Conservation (phyloP, 1,284 basidiomycete genomes). For the Rhodotorula mucilaginosa region DNA sequence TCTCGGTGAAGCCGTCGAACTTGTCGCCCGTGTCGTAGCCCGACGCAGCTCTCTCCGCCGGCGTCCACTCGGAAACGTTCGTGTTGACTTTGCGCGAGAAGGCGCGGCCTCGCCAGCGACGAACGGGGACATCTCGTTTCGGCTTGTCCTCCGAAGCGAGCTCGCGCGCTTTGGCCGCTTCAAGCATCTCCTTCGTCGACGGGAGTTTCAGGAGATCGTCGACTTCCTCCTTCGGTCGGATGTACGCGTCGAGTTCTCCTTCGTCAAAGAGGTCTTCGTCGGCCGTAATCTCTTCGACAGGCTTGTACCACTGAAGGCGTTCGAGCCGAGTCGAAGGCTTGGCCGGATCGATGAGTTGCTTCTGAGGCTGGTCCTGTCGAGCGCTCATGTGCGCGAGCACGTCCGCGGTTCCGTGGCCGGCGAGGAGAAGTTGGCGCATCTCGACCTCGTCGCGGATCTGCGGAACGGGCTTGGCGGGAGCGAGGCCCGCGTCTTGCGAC, state of each 20-base stretch:
- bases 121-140: background rate
- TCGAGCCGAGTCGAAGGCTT: slow-evolving; percentile 41
- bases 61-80: background rate
- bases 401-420: slow-evolving; percentile 5
- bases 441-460: background rate
- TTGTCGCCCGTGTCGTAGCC: background rate
- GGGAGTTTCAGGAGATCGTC: slow-evolving; percentile 47
- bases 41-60: background rate
- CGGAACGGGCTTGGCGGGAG: background rate
- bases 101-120: background rate
- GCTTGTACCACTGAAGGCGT: slow-evolving; percentile 54
- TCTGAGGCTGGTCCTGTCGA: background rate
- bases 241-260: slow-evolving; percentile 57
- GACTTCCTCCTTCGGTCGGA: slow-evolving; percentile 55
- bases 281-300: slow-evolving; percentile 47
- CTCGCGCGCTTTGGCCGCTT: background rate
- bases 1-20: background rate
- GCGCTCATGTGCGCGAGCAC: slow-evolving; percentile 6
- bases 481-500: background rate
- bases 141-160: background rate
- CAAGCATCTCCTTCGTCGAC: slow-evolving; percentile 12
- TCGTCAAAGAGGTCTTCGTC: slow-evolving; percentile 61
- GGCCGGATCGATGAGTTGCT: slow-evolving; percentile 31
- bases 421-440: slow-evolving; percentile 21
- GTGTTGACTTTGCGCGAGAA: background rate